A percentile compares a stretch with the other conserved stretches of the same genome.
Evolutionary conservation across 2,329 filamentous ascomycete genomes (phyloP).

Genomic region (Remersonia thermophila): DNA sequence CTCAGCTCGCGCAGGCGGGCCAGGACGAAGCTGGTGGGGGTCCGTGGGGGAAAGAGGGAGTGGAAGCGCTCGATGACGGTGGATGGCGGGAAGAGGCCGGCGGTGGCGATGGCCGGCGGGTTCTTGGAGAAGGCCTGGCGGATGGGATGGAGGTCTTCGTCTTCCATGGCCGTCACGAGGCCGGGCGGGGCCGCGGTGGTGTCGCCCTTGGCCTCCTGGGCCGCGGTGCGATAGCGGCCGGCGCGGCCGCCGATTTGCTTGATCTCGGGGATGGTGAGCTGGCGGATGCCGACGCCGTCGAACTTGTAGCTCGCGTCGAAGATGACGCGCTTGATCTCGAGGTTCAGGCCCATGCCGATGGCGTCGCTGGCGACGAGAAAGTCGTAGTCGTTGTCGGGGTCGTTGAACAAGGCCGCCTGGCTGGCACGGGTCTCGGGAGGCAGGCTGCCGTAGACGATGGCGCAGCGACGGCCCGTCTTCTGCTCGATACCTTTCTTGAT

Average conservation of each 20-base stretch:
- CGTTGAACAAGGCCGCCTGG: slow-evolving; percentile 88
- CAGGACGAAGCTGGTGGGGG: slow-evolving; percentile 74
- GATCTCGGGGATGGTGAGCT: slow-evolving; percentile 61
- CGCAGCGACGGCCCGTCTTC: slow-evolving; percentile 64
- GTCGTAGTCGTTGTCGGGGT: slow-evolving; percentile 91
- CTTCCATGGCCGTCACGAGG: slow-evolving; percentile 66
- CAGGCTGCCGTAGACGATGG: slow-evolving; percentile 83
- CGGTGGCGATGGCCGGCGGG: slow-evolving; percentile 53
- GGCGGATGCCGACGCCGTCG: slow-evolving; percentile 44
- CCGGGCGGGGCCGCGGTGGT: slow-evolving; percentile 35
- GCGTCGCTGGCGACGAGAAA: slow-evolving; percentile 74
- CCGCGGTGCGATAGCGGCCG: slow-evolving; percentile 68
- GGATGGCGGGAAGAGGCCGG: slow-evolving; percentile 63
- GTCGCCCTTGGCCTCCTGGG: slow-evolving; percentile 31
- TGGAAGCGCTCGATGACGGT: slow-evolving; percentile 63
- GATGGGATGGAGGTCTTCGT: slow-evolving; percentile 53
- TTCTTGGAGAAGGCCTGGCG: slow-evolving; percentile 49
- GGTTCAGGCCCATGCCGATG: slow-evolving; percentile 92
- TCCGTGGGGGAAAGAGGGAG: slow-evolving; percentile 66
- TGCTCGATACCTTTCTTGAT: slow-evolving; percentile 69
- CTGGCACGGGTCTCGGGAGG: slow-evolving; percentile 87
- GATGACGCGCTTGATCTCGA: slow-evolving; percentile 82
- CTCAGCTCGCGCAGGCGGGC: slow-evolving; percentile 61
- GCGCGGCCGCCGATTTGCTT: slow-evolving; percentile 94
- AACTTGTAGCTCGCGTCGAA: slow-evolving; percentile 70